phyloP scores from a whole-genome alignment of 1,284 basidiomycete genomes.

The Naganishia sp. region DNA sequence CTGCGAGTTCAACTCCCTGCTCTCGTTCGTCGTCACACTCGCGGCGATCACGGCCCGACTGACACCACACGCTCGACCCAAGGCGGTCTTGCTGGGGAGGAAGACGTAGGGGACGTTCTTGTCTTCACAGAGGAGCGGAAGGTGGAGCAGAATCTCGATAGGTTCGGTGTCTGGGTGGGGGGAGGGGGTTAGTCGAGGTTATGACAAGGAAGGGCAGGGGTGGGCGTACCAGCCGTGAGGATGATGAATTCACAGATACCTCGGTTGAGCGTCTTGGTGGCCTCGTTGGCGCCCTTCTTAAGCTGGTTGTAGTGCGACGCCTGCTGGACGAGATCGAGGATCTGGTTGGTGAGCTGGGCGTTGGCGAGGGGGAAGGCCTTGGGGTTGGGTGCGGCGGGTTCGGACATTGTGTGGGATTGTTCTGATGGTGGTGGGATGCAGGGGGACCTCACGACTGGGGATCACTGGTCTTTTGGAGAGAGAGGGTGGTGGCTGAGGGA shows the following conservation, averaged over 20 bases:
- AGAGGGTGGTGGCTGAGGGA: background rate
- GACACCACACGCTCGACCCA: conserved; percentile 95
- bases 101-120: conserved; percentile 99
- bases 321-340: conserved; percentile 85
- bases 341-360: conserved; percentile 88
- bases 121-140: conserved; percentile 97
- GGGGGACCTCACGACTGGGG: conserved; percentile 42
- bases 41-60: conserved; percentile 93
- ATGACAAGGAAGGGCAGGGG: background rate
- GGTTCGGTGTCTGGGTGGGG: conserved; percentile 76
- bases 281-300: conserved; percentile 76
- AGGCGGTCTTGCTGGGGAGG: conserved; percentile 87
- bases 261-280: conserved; percentile 97
- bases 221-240: conserved; percentile 69
- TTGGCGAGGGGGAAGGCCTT: conserved; percentile 95
- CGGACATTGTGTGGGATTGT: conserved; percentile 40
- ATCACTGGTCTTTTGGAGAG: conserved; percentile 41
- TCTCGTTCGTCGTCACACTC: conserved; percentile 93
- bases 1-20: conserved; percentile 85
- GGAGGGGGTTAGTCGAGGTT: background rate
- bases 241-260: conserved; percentile 99
- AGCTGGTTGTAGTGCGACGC: conserved; percentile 92
- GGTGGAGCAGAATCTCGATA: conserved; percentile 94
- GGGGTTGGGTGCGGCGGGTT: conserved; percentile 54
- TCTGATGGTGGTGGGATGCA: conserved; percentile 7